These are phyloP conservation scores for Globisporangium perplexum DNA, from an alignment of 352 stramenopile species.

Conservation along the genomic window DNA sequence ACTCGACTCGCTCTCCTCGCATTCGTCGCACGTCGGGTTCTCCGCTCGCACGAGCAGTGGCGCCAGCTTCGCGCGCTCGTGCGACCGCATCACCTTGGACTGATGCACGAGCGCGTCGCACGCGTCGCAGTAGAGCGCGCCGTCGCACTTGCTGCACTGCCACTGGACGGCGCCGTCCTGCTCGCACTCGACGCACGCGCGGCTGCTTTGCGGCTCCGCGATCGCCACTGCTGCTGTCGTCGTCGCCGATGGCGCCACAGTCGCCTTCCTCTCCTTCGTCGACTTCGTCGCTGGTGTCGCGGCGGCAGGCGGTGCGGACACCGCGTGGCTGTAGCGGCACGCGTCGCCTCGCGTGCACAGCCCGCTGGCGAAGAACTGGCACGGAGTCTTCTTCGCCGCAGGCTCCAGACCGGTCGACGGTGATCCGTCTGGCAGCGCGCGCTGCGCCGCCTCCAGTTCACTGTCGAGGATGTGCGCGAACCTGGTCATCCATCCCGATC, in stretches of 20 bases:
- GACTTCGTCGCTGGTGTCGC: not conserved
- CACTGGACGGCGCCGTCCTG: constrained; percentile 31
- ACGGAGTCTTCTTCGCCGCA: constrained; percentile 10
- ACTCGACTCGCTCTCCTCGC: constrained; percentile 27
- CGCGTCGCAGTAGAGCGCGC: constrained; percentile 54
- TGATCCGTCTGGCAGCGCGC: not conserved
- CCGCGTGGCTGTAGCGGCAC: constrained; percentile 41
- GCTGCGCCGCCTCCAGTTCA: not conserved
- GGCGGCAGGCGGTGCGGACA: constrained; percentile 3
- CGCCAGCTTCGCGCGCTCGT: constrained; percentile 38
- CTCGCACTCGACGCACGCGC: constrained; percentile 67
- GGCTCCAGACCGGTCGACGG: not conserved
- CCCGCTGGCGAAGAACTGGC: constrained; percentile 43
- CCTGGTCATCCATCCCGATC: not conserved
- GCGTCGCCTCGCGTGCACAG: constrained; percentile 43
- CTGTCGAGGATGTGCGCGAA: not conserved
- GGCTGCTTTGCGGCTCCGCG: constrained; percentile 10
- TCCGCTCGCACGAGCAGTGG: constrained; percentile 11
- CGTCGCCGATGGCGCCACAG: too few relatives aligned
- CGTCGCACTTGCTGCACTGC: constrained; percentile 52
- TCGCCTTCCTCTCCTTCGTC: constrained; percentile 10
- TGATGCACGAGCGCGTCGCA: constrained; percentile 53
- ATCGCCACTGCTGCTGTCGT: not conserved
- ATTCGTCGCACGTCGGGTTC: constrained; percentile 43
- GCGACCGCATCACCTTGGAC: constrained; percentile 57